These are phyloP conservation scores for Talaromyces adpressus DNA, from an alignment of 495 filamentous ascomycete species.

Conservation along the genomic window DNA sequence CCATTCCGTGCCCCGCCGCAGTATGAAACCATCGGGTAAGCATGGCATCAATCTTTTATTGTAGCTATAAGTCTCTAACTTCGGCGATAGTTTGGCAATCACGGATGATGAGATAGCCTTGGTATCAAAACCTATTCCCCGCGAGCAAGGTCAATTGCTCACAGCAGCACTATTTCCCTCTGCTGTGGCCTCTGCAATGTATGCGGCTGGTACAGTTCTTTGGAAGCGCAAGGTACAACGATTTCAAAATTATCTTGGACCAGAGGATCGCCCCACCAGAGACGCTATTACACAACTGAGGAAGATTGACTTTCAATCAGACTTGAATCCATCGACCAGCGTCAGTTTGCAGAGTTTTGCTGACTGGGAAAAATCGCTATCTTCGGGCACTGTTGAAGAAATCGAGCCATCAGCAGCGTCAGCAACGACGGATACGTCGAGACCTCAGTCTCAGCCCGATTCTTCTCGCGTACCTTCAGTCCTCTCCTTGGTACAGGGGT, in stretches of 20 bases:
- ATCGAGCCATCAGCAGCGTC: constrained; percentile 19
- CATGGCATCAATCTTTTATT: neutral
- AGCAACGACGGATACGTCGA: constrained; percentile 12
- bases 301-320: constrained; percentile 1
- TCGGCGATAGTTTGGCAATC: constrained; percentile 42
- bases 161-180: constrained; percentile 27
- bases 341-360: constrained; percentile 11
- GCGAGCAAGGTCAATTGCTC: constrained; percentile 27
- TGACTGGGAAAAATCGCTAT: constrained; percentile 12
- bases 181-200: constrained; percentile 27
- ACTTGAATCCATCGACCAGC: constrained; percentile 11
- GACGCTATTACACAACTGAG: neutral
- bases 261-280: neutral
- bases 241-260: constrained; percentile 11
- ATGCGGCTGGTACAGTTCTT: constrained; percentile 28
- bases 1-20: constrained; percentile 52
- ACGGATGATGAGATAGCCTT: constrained; percentile 43
- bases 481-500: constrained; percentile 27
- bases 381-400: constrained; percentile 15
- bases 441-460: constrained; percentile 15
- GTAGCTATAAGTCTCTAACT: neutral
- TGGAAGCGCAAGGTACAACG: constrained; percentile 24
- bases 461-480: constrained; percentile 25
- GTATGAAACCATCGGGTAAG: constrained; percentile 54
- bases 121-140: constrained; percentile 36